Base-by-base conservation (phyloP, 371 early-diverging fungal genomes). In the Modicella reniformis region DNA sequence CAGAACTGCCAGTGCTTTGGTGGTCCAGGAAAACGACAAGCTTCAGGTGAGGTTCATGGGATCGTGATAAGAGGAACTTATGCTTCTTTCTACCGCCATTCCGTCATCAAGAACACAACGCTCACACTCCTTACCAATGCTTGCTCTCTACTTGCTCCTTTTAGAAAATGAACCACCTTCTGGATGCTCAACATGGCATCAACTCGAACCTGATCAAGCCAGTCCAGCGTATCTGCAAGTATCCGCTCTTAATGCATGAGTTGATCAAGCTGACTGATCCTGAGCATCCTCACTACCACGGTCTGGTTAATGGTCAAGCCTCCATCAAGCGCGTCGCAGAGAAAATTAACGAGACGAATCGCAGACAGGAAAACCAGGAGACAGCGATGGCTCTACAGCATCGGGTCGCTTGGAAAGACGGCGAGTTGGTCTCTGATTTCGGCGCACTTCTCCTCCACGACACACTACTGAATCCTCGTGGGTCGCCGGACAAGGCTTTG, bases 181-280 rank as follows among this genome's bases (percentile, higher is more conserved):
- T 97, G 57, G 96, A 97, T 61, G 95, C 96, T 10, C 87, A 83
- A 33, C 92, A 93, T 62, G 92, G 92, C 68, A 84, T 98, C 57
- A 96, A 92, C 23, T 94, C 95, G 19, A 86, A 94, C 80, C 86
- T 99, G 49, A 97, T 99, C 83, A 95, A 96, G 81, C 99, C 99
- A 1, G 91, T 98, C 1, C 98, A 99, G 83, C 91, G 99, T 64
- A 92, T 98, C 65, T 96, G 97, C 87, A 96, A 95, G 85, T 99
- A 98, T 82, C 96, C 96, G 25, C 84, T 97, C 30, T 87, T 97
- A 52, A 85, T 97, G 71, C 84, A 89, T 60, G 94, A 96, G 73
- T 87, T 97, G 59, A 83, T 94, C 74, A 95, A 94, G 80, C 86
- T 87, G 68, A 91, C 92, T 23, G 83, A 92, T 53, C 82, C 85